Evolutionary conservation across 495 filamentous ascomycete species (phyloP).

Genomic region (Aspergillus baeticus): DNA sequence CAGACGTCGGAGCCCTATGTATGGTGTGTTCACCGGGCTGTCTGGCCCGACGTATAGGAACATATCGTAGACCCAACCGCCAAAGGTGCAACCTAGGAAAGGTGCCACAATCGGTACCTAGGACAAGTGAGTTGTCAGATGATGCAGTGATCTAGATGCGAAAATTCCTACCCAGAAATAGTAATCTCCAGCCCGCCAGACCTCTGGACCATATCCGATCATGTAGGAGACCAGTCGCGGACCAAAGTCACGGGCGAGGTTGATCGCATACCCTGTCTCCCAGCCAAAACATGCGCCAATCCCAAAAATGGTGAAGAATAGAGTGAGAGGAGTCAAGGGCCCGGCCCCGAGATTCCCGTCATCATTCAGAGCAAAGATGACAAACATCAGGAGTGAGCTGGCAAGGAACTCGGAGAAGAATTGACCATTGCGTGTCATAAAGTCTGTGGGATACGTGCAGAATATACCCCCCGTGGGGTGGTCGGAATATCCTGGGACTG

Average conservation of each 20-base stretch:
- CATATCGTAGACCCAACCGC: slow-evolving; percentile 60
- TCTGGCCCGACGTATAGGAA: slow-evolving; percentile 58
- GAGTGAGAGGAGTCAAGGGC: slow-evolving; percentile 49
- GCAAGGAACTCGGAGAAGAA: slow-evolving; percentile 68
- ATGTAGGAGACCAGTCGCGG: slow-evolving; percentile 61
- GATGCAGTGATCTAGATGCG: not conserved
- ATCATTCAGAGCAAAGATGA: slow-evolving; percentile 66
- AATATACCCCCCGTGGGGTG: slow-evolving; percentile 65
- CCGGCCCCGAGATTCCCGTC: slow-evolving; percentile 51
- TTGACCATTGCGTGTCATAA: slow-evolving; percentile 56
- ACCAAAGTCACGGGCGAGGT: slow-evolving; percentile 66
- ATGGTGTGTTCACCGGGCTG: slow-evolving; percentile 58
- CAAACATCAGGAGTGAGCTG: slow-evolving; percentile 60
- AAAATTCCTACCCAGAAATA: slow-evolving; percentile 58
- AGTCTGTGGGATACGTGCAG: slow-evolving; percentile 62
- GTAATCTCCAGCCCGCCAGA: slow-evolving; percentile 61
- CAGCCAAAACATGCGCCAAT: slow-evolving; percentile 68
- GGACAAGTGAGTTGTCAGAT: not conserved
- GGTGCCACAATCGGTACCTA: slow-evolving; percentile 57
- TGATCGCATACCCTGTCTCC: slow-evolving; percentile 70
- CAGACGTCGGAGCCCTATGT: slow-evolving; percentile 50
- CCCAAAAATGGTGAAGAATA: slow-evolving; percentile 66
- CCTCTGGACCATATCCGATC: slow-evolving; percentile 62
- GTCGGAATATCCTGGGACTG: slow-evolving; percentile 52
- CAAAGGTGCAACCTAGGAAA: slow-evolving; percentile 56